A percentile compares a stretch with the other conserved stretches of the same genome.
phyloP scores from a whole-genome alignment of 75 land plant genomes.

The Picea sitchensis region DNA sequence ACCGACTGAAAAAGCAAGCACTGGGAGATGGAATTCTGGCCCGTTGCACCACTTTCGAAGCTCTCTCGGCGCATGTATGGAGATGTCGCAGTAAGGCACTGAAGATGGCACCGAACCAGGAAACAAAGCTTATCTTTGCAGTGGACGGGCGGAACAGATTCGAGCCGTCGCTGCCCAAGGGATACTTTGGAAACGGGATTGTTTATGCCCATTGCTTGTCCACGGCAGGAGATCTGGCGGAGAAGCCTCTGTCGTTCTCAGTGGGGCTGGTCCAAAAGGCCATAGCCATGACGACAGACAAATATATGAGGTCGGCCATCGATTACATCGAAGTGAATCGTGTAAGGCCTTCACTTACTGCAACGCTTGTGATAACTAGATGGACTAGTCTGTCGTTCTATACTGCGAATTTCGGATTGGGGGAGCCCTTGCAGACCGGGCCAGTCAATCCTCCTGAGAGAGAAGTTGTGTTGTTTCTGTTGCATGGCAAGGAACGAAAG shows the following conservation, averaged over 20 bases:
- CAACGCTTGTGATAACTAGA: slow-evolving; percentile 76
- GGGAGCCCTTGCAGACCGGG: slow-evolving; percentile 65
- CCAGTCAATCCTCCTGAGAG: slow-evolving; percentile 81
- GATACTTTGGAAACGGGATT: slow-evolving; percentile 85
- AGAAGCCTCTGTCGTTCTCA: slow-evolving; percentile 47
- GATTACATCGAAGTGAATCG: slow-evolving; percentile 81
- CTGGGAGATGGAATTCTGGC: slow-evolving; percentile 49
- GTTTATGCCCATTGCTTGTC: slow-evolving; percentile 59
- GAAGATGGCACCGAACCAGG: slow-evolving; percentile 48
- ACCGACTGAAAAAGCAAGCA: slow-evolving; percentile 42
- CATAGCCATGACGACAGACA: slow-evolving; percentile 57
- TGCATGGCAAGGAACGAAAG: slow-evolving; percentile 70
- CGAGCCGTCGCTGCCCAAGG: slow-evolving; percentile 64
- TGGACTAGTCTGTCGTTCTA: slow-evolving; percentile 87
- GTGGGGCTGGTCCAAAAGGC: slow-evolving; percentile 72
- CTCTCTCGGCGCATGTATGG: slow-evolving; percentile 80
- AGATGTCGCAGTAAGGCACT: slow-evolving; percentile 53
- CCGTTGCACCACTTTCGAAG: slow-evolving; percentile 83
- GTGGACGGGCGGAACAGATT: slow-evolving; percentile 75
- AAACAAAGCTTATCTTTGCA: slow-evolving; percentile 83
- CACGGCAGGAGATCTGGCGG: slow-evolving; percentile 50
- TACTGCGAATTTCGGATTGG: slow-evolving; percentile 92
- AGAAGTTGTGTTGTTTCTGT: slow-evolving; percentile 73
- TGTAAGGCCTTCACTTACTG: slow-evolving; percentile 59
- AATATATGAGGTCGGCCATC: slow-evolving; percentile 78